Base-by-base conservation (phyloP, 73 alveolate species). In the Paraurostyla sp. region DNA sequence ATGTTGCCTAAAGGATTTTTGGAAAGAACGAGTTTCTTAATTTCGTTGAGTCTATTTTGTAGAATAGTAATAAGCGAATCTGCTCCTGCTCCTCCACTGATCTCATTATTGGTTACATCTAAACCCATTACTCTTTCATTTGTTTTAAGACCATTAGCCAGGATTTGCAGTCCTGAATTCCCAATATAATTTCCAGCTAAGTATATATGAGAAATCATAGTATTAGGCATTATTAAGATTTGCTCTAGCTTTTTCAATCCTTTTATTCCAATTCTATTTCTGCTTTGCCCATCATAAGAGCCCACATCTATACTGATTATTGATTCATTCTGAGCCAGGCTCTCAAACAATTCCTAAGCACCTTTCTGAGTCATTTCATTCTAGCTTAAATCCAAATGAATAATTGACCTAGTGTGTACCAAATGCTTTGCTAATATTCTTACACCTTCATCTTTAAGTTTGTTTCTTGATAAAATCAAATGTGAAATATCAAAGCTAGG, bases 161-260 rank as follows among this genome's bases (percentile, higher is more conserved):
- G 59, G 30, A 73, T 20, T 35, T n/a, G 0, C 0, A 73, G 13
- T 1, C 86, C 86, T 46, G 41, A 23, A 38, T 73, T 73, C 27
- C 86, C 86, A 9, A 73, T 73, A 73, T 73, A 73, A 46, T 73
- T 73, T 4, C 86, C 86, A n/a, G 86, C 86, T 4, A 73, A 15
- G 46, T 45, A 73, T n/a, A 73, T 13, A 45, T 33, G 59, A 16
- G 65, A 48, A 29, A 73, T 68, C 71, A 73, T 49, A 29, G 86
- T 73, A 48, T 49, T 49, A 0, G 65, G 71, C 65, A 43, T 73
- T 2, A 48, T 25, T 3, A 73, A 35, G 23, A 73, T 22, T 25
- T 22, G 20, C 11, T 73, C 51, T 7, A 73, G 49, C 35, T 73
- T 48, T 6, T 23, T 18, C 42, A 73, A 49, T 4, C 86, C 86